Conservation (phyloP, 495 filamentous ascomycete species). For the Beverwykella pulmonaria region DNA sequence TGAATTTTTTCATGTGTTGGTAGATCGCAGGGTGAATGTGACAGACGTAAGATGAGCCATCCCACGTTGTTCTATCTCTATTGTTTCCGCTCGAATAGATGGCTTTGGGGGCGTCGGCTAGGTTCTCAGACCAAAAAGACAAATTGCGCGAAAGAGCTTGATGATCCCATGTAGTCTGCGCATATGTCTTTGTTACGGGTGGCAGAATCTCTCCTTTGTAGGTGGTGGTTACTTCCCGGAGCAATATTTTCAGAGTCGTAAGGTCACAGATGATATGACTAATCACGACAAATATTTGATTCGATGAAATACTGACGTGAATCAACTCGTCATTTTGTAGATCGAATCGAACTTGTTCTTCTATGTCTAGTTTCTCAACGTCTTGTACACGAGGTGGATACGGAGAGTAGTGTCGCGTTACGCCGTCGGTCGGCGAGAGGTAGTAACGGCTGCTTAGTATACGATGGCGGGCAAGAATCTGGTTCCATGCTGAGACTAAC, state of each 20-base stretch:
- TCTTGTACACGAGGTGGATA: background rate
- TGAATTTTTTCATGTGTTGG: slow-evolving; percentile 2
- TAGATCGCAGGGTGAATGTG: background rate
- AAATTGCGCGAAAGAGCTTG: background rate
- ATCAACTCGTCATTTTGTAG: background rate
- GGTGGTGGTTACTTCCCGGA: slow-evolving; percentile 31
- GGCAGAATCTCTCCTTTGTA: slow-evolving; percentile 23
- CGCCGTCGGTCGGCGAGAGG: background rate
- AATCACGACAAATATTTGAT: slow-evolving; percentile 27
- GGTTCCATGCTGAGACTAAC: background rate
- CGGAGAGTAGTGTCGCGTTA: background rate
- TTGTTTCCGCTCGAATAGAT: background rate
- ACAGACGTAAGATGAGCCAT: slow-evolving; percentile 4
- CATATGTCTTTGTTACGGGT: background rate
- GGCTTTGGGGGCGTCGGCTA: background rate
- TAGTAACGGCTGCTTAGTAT: background rate
- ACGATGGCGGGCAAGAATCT: background rate
- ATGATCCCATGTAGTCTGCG: background rate
- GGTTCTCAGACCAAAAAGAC: background rate
- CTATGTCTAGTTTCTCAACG: background rate
- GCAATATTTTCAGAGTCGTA: slow-evolving; percentile 36
- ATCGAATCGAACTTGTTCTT: background rate
- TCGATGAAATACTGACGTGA: slow-evolving; percentile 1
- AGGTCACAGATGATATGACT: slow-evolving; percentile 45
- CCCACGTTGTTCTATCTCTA: background rate